Percentiles rank a stretch among this genome's conserved stretches.
Conservation (phyloP, 495 filamentous ascomycete species). For the Penicillium flavigenum region DNA sequence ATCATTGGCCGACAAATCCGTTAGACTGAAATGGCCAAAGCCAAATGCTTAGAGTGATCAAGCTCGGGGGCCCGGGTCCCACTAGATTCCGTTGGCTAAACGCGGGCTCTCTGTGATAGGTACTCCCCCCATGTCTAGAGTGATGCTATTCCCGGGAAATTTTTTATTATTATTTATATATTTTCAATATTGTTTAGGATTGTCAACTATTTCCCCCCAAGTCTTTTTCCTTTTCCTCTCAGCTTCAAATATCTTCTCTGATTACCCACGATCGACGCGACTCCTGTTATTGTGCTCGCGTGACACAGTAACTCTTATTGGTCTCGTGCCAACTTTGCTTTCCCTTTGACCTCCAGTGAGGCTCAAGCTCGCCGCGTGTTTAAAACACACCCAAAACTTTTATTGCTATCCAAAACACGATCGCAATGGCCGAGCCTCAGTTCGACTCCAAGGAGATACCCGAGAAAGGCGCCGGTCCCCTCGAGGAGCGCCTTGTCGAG, state of each 20-base stretch:
- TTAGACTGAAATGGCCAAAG: not conserved
- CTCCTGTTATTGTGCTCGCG: constrained; percentile 6
- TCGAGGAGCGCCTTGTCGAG: constrained; percentile 21
- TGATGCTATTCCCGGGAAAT: not conserved
- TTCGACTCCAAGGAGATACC: constrained; percentile 13
- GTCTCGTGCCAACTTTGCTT: not conserved
- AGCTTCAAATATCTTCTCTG: not conserved
- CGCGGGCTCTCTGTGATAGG: constrained; percentile 6
- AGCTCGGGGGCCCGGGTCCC: constrained; percentile 8
- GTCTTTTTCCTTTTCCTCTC: not conserved
- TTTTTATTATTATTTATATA: not conserved
- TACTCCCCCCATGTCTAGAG: constrained; percentile 2
- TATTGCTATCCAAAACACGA: constrained; percentile 4
- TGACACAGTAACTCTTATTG: constrained; percentile 10
- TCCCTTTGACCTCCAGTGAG: not conserved
- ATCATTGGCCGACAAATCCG: not conserved
- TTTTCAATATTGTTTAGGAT: not conserved
- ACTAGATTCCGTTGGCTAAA: not conserved
- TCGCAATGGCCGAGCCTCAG: constrained; percentile 8
- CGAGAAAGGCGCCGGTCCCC: constrained; percentile 19
- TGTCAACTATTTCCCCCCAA: not conserved
- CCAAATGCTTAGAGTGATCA: constrained; percentile 2
- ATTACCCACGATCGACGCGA: not conserved
- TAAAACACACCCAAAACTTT: not conserved
- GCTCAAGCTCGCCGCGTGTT: not conserved